Conservation (phyloP, 345 rosid genomes). For the Stellera chamaejasme region DNA sequence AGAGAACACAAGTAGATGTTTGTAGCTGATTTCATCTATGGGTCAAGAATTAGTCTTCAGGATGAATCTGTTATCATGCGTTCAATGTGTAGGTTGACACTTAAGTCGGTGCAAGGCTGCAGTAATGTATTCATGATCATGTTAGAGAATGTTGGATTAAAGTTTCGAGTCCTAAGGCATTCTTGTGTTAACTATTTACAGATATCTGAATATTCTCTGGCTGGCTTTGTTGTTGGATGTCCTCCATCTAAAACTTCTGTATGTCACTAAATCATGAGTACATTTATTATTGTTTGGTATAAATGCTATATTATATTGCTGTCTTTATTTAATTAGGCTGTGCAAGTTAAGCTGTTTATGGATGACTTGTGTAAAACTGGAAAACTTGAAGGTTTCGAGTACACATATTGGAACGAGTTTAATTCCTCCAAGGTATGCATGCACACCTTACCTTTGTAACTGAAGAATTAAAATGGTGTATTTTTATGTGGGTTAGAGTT, state of each 20-base stretch:
- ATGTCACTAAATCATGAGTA: slow-evolving; percentile 15
- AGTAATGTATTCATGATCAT: neutral
- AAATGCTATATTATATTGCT: slow-evolving; percentile 1
- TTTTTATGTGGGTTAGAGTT: no score
- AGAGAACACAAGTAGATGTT: no score
- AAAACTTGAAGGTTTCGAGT: slow-evolving; percentile 50
- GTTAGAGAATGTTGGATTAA: slow-evolving; percentile 5
- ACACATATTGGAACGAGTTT: slow-evolving; percentile 69
- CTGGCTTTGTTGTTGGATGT: slow-evolving; percentile 63
- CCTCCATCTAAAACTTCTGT: slow-evolving; percentile 41
- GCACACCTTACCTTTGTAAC: neutral
- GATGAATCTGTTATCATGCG: no score
- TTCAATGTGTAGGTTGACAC: no score
- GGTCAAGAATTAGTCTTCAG: no score
- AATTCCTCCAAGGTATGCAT: slow-evolving; percentile 67
- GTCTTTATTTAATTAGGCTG: slow-evolving; percentile 31
- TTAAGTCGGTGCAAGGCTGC: no score
- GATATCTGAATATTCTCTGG: slow-evolving; percentile 52
- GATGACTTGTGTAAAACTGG: slow-evolving; percentile 54
- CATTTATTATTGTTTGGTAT: neutral
- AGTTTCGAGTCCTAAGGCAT: slow-evolving; percentile 5
- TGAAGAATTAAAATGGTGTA: no score
- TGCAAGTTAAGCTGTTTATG: slow-evolving; percentile 47
- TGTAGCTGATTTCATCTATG: no score
- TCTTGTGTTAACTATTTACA: slow-evolving; percentile 22